Percentiles rank a stretch among this genome's conserved stretches.
Conservation (phyloP, 192 early-diverging fungal species). For the Rhizophagus clarus region DNA sequence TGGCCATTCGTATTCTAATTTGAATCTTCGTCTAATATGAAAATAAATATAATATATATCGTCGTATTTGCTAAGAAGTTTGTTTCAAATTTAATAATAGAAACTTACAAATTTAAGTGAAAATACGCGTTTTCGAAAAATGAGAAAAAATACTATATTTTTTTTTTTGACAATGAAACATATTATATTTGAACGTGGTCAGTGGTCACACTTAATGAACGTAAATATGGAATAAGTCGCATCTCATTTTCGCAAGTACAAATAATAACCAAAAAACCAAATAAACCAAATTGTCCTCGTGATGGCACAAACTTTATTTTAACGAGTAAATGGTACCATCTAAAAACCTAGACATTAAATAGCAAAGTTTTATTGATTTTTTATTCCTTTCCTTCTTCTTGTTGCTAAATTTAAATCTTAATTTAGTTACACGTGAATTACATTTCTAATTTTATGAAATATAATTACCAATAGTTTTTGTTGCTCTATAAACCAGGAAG, state of each 20-base stretch:
- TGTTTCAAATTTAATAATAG: too few species aligned
- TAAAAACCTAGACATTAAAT: too few species aligned
- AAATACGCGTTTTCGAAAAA: not conserved
- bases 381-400: not conserved
- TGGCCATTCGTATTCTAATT: not conserved
- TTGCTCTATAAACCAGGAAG: slow-evolving; percentile 80
- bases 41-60: too few species aligned
- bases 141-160: too few species aligned
- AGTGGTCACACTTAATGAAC: too few species aligned
- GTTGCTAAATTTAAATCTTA: not conserved
- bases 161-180: not conserved
- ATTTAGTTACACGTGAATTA: not conserved
- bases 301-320: not conserved
- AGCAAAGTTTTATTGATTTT: too few species aligned
- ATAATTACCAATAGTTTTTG: slow-evolving; percentile 59
- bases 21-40: not conserved
- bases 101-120: not conserved
- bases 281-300: not conserved
- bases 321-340: too few species aligned
- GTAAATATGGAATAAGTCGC: too few species aligned
- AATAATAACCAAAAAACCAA: too few species aligned
- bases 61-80: too few species aligned
- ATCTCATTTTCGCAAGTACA: not conserved
- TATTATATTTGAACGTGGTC: not conserved
- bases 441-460: not conserved